Evolutionary conservation across 192 early-diverging fungal genomes (phyloP).

Genomic region (Backusella mclennaniae): DNA sequence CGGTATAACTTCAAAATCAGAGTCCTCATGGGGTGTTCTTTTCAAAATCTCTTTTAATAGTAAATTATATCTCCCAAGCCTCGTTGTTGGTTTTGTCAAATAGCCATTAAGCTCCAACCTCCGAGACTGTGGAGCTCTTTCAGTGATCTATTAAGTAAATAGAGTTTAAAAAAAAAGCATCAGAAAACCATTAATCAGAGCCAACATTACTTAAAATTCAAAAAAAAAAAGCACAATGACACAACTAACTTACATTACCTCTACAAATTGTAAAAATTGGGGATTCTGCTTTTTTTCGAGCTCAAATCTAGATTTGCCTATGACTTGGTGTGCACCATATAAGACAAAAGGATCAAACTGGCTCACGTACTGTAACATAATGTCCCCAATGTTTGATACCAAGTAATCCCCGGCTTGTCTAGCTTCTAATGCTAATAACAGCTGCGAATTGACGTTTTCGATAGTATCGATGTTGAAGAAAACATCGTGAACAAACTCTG

Average conservation of each 20-base stretch:
- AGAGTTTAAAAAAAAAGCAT: neutral
- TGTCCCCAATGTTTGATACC: constrained; percentile 81
- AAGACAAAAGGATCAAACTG: constrained; percentile 76
- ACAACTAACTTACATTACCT: constrained; percentile 39
- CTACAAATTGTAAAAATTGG: constrained; percentile 76
- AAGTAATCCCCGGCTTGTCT: constrained; percentile 65
- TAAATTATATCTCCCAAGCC: constrained; percentile 83
- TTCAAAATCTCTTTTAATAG: constrained; percentile 80
- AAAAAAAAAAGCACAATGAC: neutral
- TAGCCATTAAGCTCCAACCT: constrained; percentile 86
- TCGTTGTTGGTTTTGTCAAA: constrained; percentile 83
- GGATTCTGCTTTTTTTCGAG: constrained; percentile 70
- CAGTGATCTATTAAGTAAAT: constrained; percentile 43
- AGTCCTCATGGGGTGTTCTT: constrained; percentile 73
- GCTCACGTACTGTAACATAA: constrained; percentile 70
- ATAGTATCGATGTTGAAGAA: constrained; percentile 76
- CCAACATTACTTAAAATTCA: neutral
- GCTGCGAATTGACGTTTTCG: constrained; percentile 56
- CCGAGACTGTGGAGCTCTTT: constrained; percentile 73
- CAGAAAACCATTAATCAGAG: neutral
- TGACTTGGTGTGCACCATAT: constrained; percentile 86
- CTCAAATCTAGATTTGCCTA: constrained; percentile 81
- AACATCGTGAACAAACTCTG: constrained; percentile 76
- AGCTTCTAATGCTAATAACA: constrained; percentile 57
- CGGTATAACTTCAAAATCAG: constrained; percentile 72